Base-by-base conservation (phyloP, 305 asterid genomes). In the Fraxinus ornus region DNA sequence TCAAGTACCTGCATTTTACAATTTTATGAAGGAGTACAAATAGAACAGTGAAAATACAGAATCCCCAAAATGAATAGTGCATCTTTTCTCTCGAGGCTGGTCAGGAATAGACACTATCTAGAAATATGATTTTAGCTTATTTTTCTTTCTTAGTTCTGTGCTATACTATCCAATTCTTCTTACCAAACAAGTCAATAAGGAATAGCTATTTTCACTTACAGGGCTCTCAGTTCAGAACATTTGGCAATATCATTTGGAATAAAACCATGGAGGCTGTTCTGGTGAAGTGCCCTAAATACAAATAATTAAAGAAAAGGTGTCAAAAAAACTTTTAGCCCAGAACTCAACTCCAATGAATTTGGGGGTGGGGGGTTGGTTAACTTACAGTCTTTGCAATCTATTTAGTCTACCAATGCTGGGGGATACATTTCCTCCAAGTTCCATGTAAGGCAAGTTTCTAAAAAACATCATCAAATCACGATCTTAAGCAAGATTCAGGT, bases 371-470 rank as follows among this genome's bases (percentile, higher is more conserved):
- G n/a, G 5, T 0, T 0, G 55, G n/a, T 2, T 21, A 19, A 89
- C 97, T 95, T 88, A 93, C 97, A 95, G 81, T 85, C 99, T 88
- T 79, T 94, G 97, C 79, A 95, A 85, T 85, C 91, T 87, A 79
- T 79, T 84, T 79, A 94, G 95, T 84, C 87, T 93, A 72, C 94
- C 91, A 79, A 94, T 91, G 90, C 89, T 92, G 7, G 98, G 97
- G 78, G 98, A 91, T 80, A 95, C 90, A 78, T 88, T 85, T 30
- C 98, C 99, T 81, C 93, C 96, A 79, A 95, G 94, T 86, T 93
- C 94, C 98, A 92, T 90, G 33, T 91, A 90, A 60, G 98, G 98
- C 62, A 95, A 85, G 87, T 95, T 94, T 90, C 98, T 94, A n/a
- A 86, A 83, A 86, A 37, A 60, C 81, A 37, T 77, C 44, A 8